A percentile compares a stretch with the other conserved stretches of the same genome.
These are phyloP conservation scores for Alectoria sarmentosa DNA, from an alignment of 495 filamentous ascomycete species.

Conservation along the genomic window DNA sequence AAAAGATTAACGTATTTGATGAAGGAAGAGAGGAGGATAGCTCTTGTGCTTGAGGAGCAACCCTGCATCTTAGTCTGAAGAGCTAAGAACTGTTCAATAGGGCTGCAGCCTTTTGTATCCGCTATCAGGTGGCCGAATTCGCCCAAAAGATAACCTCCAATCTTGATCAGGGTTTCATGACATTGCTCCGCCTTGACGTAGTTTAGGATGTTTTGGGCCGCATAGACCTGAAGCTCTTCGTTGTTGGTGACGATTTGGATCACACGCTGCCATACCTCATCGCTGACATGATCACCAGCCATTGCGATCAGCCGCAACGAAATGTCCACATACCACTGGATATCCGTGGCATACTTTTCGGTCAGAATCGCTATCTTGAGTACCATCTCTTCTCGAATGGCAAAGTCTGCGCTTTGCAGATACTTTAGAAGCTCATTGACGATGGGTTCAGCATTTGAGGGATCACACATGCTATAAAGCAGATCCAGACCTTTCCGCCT, in stretches of 20 bases:
- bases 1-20: conserved; percentile 98
- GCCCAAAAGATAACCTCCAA: conserved; percentile 89
- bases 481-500: conserved; percentile 91
- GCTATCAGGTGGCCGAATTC: conserved; percentile 98
- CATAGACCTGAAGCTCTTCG: conserved; percentile 95
- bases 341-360: conserved; percentile 96
- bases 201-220: conserved; percentile 81
- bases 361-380: conserved; percentile 97
- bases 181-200: conserved; percentile 88
- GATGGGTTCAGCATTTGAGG: conserved; percentile 82
- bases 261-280: conserved; percentile 98
- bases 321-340: conserved; percentile 99
- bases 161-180: conserved; percentile 96
- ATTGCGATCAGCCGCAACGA: conserved; percentile 90
- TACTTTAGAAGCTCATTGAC: conserved; percentile 92
- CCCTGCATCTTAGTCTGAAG: conserved; percentile 84
- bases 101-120: conserved; percentile 87
- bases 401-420: conserved; percentile 93
- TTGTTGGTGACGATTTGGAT: conserved; percentile 99
- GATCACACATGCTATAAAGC: conserved; percentile 99
- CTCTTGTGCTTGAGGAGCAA: conserved; percentile 80
- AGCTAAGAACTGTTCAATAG: conserved; percentile 95
- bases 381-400: conserved; percentile 98
- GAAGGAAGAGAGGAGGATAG: conserved; percentile 90
- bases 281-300: conserved; percentile 97